Conservation (phyloP, 2,329 filamentous ascomycete genomes). For the Cordyceps tenuipes region DNA sequence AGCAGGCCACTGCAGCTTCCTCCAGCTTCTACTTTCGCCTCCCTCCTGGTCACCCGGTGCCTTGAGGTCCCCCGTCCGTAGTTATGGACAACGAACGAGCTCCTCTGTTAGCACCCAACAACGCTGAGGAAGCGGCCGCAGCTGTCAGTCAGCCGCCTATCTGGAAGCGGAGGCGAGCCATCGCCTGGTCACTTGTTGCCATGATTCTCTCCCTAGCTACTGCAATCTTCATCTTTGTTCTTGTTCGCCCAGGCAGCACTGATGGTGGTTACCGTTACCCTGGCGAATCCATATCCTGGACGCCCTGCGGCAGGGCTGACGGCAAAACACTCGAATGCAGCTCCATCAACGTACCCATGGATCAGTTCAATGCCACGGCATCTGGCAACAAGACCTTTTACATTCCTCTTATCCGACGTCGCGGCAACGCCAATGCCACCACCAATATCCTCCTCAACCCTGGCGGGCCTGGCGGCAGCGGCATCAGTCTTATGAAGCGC, state of each 20-base stretch:
- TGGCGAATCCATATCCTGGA: slow-evolving; percentile 32
- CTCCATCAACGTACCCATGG: slow-evolving; percentile 36
- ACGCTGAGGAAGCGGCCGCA: slow-evolving; percentile 2
- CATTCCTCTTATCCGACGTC: slow-evolving; percentile 36
- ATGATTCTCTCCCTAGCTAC: not conserved
- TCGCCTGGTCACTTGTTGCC: not conserved
- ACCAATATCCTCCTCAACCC: slow-evolving; percentile 39
- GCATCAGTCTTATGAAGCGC: slow-evolving; percentile 29
- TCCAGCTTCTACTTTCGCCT: too few species aligned
- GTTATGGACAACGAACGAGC: slow-evolving; percentile 8
- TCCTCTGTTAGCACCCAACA: not conserved
- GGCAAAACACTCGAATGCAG: slow-evolving; percentile 33
- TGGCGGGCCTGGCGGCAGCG: slow-evolving; percentile 39
- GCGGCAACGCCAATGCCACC: slow-evolving; percentile 33
- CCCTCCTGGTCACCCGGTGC: too few species aligned
- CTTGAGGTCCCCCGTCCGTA: not conserved
- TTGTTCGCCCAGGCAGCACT: not conserved
- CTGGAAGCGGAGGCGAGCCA: slow-evolving; percentile 4
- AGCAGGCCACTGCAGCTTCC: too few species aligned
- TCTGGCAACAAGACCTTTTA: slow-evolving; percentile 31
- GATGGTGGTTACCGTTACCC: slow-evolving; percentile 16
- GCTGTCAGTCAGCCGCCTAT: slow-evolving; percentile 1
- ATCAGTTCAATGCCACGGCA: slow-evolving; percentile 32
- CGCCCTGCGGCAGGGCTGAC: slow-evolving; percentile 28
- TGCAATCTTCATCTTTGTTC: not conserved